phyloP scores from a whole-genome alignment of 257 asterid species.

The Solanum sitiens region DNA sequence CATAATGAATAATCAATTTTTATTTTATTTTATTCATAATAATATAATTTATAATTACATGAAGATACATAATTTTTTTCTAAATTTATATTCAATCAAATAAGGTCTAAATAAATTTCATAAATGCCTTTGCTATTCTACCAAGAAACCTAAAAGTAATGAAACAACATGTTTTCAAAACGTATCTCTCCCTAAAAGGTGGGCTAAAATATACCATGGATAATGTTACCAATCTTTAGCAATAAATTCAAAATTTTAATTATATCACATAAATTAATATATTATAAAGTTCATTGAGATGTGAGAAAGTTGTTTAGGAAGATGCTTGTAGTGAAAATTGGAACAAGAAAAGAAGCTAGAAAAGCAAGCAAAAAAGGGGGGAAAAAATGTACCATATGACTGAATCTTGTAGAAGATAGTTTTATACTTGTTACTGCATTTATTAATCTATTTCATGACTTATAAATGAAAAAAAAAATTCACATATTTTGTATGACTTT shows the following conservation, averaged over 20 bases:
- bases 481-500: too few species aligned
- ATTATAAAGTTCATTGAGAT: neutral
- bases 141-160: neutral
- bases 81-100: neutral
- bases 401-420: neutral
- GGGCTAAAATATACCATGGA: neutral
- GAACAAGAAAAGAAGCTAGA: neutral
- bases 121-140: neutral
- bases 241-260: rapidly evolving
- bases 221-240: neutral
- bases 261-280: neutral
- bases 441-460: neutral
- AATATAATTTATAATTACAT: neutral
- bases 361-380: neutral
- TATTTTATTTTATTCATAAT: neutral
- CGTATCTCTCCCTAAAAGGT: neutral
- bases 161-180: neutral
- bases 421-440: neutral
- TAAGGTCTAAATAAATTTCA: neutral
- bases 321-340: neutral
- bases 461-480: neutral
- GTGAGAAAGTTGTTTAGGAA: neutral
- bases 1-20: neutral
- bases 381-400: neutral
- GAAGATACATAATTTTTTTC: neutral